Evolutionary conservation across 257 asterid species (phyloP).

Genomic region (Scutellaria barbata): DNA sequence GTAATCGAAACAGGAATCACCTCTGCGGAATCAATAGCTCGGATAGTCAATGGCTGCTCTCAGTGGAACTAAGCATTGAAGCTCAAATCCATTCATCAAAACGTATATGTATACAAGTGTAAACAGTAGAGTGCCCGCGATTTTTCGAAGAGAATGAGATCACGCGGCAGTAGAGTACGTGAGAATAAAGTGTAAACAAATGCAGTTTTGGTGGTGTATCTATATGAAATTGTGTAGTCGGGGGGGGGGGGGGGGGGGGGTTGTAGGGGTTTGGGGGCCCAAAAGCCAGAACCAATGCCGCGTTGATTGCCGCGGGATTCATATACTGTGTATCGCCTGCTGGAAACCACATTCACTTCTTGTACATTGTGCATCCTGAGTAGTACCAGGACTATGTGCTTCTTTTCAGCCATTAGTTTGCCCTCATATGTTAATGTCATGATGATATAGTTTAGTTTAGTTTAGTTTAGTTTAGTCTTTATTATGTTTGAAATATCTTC

Average conservation of each 20-base stretch:
- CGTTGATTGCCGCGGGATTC: slow-evolving; percentile 53
- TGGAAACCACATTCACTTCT: slow-evolving; percentile 20
- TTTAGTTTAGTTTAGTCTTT: too few relatives aligned
- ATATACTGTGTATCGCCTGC: slow-evolving; percentile 24
- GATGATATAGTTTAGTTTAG: neutral
- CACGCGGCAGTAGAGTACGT: slow-evolving; percentile 39
- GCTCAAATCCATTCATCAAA: neutral
- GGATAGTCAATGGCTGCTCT: neutral
- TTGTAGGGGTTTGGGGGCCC: slow-evolving; percentile 23
- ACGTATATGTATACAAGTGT: neutral
- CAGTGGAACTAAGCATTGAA: slow-evolving; percentile 14
- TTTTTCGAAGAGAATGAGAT: slow-evolving; percentile 36
- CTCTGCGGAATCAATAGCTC: slow-evolving; percentile 25
- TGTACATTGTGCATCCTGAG: slow-evolving; percentile 22
- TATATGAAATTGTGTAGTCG: neutral
- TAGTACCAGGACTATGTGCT: slow-evolving; percentile 20
- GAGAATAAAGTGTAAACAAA: slow-evolving; percentile 21
- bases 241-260: neutral
- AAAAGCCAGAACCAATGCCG: slow-evolving; percentile 49
- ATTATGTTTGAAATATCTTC: too few relatives aligned
- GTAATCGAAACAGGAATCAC: slow-evolving; percentile 21
- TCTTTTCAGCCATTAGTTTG: neutral
- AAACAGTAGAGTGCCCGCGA: slow-evolving; percentile 13
- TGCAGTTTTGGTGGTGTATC: neutral
- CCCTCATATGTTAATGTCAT: neutral